Evolutionary conservation across 495 filamentous ascomycete genomes (phyloP).

Genomic region (Penicillium ucsense): DNA sequence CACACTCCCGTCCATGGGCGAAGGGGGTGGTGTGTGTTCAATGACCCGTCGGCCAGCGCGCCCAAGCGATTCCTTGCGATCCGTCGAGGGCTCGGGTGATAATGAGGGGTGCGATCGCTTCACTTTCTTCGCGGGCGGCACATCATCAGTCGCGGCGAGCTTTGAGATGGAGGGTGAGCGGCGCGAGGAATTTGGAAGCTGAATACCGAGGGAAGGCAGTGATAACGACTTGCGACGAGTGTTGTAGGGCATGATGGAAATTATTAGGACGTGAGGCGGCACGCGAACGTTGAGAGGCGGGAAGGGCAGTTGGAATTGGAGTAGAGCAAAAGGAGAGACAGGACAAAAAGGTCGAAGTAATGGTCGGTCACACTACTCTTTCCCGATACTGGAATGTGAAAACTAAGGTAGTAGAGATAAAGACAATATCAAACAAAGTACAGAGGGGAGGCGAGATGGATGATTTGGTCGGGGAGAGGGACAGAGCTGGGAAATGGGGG

Average conservation of each 20-base stretch:
- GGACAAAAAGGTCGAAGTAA: constrained; percentile 10
- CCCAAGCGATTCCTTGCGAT: constrained; percentile 27
- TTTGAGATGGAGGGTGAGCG: constrained; percentile 55
- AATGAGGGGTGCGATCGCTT: constrained; percentile 68
- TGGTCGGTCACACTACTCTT: constrained; percentile 4
- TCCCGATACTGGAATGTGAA: not conserved
- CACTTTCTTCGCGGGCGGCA: constrained; percentile 69
- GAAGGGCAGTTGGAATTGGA: not conserved
- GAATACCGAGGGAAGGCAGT: constrained; percentile 85
- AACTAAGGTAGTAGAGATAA: not conserved
- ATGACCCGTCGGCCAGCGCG: constrained; percentile 40
- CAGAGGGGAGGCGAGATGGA: not conserved
- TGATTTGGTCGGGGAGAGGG: not conserved
- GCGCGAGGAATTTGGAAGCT: constrained; percentile 71
- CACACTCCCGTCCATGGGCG: constrained; percentile 48
- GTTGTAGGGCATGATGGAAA: constrained; percentile 77
- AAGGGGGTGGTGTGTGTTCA: constrained; percentile 79
- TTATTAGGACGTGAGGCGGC: not conserved
- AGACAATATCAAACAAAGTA: constrained; percentile 1
- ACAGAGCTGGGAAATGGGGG: not conserved
- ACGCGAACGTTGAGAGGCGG: not conserved
- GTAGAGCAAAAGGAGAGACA: constrained; percentile 3
- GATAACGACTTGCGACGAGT: constrained; percentile 96
- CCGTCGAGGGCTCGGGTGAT: constrained; percentile 38
- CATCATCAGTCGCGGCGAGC: constrained; percentile 37